Evolutionary conservation across 345 rosid genomes (phyloP).

Genomic region (Gossypioides kirkii): DNA sequence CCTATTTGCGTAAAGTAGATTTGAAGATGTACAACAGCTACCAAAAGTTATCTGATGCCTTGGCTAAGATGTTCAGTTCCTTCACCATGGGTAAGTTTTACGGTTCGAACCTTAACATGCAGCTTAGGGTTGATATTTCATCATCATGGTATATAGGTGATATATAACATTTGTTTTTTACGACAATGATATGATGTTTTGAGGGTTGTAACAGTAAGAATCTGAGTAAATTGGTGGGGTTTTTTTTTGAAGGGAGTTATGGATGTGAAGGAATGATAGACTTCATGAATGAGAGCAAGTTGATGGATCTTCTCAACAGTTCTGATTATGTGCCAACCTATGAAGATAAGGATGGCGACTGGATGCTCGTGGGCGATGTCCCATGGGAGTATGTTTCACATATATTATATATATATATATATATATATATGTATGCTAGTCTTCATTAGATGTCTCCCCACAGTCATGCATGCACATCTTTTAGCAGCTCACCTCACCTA

Average conservation of each 20-base stretch:
- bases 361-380: slow-evolving; percentile 99
- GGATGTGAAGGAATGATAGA: slow-evolving; percentile 86
- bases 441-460: neutral
- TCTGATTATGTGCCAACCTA: slow-evolving; percentile 93
- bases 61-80: slow-evolving; percentile 93
- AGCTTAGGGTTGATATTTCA: neutral
- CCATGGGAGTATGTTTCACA: slow-evolving; percentile 82
- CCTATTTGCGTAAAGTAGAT: slow-evolving; percentile 91
- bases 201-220: neutral
- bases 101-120: neutral
- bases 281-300: slow-evolving; percentile 93
- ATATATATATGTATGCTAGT: neutral
- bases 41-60: slow-evolving; percentile 76
- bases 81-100: slow-evolving; percentile 80
- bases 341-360: slow-evolving; percentile 95
- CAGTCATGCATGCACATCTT: neutral
- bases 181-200: neutral
- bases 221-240: too few relatives aligned
- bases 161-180: neutral
- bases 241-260: slow-evolving; percentile 37
- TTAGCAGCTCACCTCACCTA: neutral
- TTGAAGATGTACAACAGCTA: slow-evolving; percentile 87
- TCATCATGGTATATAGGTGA: neutral
- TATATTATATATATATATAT: neutral
- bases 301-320: slow-evolving; percentile 84